These are phyloP conservation scores for Trametes elegans DNA, from an alignment of 768 basidiomycete genomes.

Conservation along the genomic window DNA sequence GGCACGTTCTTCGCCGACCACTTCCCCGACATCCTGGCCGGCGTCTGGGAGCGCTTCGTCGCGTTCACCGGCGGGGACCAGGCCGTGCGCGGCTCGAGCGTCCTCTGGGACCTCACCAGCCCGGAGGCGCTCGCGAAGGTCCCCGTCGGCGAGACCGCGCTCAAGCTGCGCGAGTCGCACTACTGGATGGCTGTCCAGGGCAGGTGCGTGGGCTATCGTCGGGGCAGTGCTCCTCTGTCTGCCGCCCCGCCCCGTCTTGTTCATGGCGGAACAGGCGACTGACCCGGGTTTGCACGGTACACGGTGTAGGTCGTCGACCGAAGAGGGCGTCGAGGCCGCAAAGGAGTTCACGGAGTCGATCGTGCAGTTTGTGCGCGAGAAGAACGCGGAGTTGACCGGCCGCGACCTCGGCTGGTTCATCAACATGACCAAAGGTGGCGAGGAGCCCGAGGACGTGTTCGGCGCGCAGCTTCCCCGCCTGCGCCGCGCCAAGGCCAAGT, in stretches of 20 bases:
- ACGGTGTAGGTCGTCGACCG: constrained; percentile 22
- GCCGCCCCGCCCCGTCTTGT: too few relatives aligned
- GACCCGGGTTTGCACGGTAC: too few relatives aligned
- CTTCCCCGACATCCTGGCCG: constrained; percentile 12
- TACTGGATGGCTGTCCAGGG: constrained; percentile 25
- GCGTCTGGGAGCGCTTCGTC: constrained; percentile 18
- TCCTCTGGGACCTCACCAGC: constrained; percentile 20
- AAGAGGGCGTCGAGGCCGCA: constrained; percentile 6
- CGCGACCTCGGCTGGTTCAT: constrained; percentile 21
- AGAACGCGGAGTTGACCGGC: constrained; percentile 20
- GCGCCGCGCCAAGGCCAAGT: constrained; percentile 30
- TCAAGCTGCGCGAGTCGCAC: constrained; percentile 16
- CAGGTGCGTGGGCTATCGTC: constrained; percentile 1
- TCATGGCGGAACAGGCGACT: too few relatives aligned
- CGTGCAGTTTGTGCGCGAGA: constrained; percentile 16
- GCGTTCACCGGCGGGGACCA: constrained; percentile 17
- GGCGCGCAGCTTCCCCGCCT: constrained; percentile 28
- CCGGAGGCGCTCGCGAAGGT: constrained; percentile 13
- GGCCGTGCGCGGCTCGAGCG: constrained; percentile 14
- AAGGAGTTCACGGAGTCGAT: constrained; percentile 1
- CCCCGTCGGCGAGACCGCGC: constrained; percentile 8
- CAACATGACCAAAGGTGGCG: constrained; percentile 25
- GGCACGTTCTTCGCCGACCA: constrained; percentile 18
- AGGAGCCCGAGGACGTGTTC: constrained; percentile 29
- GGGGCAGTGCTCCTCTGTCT: too few relatives aligned